A percentile compares a stretch with the other conserved stretches of the same genome.
Conservation (phyloP, 1,139 yeast species). For the Petasospora fabianii region DNA sequence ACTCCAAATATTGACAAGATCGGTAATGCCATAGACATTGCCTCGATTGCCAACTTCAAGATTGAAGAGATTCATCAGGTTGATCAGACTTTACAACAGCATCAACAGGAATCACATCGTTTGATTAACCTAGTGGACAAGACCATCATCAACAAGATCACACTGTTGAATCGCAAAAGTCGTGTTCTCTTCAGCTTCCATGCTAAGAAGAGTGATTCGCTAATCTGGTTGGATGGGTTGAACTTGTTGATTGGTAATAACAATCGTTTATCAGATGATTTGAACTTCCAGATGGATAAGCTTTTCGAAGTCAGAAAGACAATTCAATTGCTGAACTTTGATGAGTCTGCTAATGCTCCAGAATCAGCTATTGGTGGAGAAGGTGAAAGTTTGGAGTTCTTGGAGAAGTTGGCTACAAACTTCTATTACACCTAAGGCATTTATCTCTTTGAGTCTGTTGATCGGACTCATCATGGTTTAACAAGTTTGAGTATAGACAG, state of each 20-base stretch:
- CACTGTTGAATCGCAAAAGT: conserved; percentile 41
- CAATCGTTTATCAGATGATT: conserved; percentile 48
- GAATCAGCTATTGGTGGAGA: conserved; percentile 9
- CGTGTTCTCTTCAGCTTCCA: conserved; percentile 52
- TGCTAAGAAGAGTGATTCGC: conserved; percentile 68
- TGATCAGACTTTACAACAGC: conserved; percentile 17
- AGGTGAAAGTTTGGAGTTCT: conserved; percentile 38
- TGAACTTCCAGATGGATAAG: conserved; percentile 54
- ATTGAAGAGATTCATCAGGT: conserved; percentile 42
- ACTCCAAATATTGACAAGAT: conserved; percentile 57
- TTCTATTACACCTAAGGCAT: conserved; percentile 39
- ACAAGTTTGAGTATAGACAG: no score
- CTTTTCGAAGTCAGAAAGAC: conserved; percentile 59
- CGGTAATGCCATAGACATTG: conserved; percentile 35
- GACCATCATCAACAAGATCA: conserved; percentile 52
- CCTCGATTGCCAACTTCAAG: conserved; percentile 39
- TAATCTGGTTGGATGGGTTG: conserved; percentile 79
- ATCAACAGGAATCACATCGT: conserved; percentile 29
- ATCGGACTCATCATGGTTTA: not conserved
- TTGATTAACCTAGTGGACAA: conserved; percentile 52
- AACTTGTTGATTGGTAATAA: conserved; percentile 48
- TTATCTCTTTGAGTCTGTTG: not conserved
- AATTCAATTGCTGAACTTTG: conserved; percentile 53
- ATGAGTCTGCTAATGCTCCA: conserved; percentile 23
- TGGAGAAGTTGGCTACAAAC: conserved; percentile 38